Conservation (phyloP, 441 rosid species). For the Eutrema salsugineum region DNA sequence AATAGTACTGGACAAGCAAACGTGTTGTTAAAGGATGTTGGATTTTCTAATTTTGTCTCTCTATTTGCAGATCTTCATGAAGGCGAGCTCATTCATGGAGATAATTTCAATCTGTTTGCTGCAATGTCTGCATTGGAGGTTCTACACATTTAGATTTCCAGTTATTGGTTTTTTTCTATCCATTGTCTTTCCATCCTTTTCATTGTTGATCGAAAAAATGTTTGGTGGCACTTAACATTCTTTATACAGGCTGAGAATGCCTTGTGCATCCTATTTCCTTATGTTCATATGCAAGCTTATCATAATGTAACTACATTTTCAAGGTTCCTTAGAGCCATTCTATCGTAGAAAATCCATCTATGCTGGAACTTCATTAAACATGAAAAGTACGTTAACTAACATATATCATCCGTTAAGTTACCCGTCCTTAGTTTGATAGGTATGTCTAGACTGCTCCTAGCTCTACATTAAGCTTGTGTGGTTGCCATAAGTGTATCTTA, state of each 20-base stretch:
- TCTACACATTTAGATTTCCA: constrained; percentile 12
- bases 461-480: neutral
- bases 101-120: constrained; percentile 94
- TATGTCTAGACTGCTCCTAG: neutral
- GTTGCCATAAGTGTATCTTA: neutral
- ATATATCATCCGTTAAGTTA: neutral
- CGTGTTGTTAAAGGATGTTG: neutral
- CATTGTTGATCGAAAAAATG: neutral
- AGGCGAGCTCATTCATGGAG: constrained; percentile 92
- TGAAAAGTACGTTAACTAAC: neutral
- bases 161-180: neutral
- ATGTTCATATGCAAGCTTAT: neutral
- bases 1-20: neutral
- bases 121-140: constrained; percentile 99
- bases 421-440: neutral
- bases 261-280: neutral
- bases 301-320: neutral
- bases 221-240: neutral
- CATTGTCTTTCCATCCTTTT: neutral
- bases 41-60: neutral
- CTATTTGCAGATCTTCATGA: constrained; percentile 66
- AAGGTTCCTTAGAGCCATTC: neutral
- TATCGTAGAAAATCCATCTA: neutral
- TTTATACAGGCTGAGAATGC: neutral
- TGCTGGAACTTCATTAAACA: neutral